A percentile compares a stretch with the other conserved stretches of the same genome.
Conservation (phyloP, 2,329 filamentous ascomycete genomes). For the Xylariaceae sp. region DNA sequence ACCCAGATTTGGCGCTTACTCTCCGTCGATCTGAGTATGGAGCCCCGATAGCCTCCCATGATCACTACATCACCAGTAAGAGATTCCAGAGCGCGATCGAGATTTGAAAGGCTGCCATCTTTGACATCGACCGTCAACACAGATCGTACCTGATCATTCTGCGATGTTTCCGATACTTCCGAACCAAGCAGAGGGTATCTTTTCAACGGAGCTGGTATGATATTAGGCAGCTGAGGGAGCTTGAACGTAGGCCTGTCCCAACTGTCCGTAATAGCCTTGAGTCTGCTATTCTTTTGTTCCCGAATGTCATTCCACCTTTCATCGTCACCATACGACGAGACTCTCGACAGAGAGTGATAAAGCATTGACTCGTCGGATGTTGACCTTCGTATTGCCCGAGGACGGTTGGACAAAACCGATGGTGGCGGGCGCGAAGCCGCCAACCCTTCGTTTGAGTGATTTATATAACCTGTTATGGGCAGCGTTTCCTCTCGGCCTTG, state of each 20-base stretch:
- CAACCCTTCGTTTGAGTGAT: conserved; percentile 20
- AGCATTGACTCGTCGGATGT: conserved; percentile 82
- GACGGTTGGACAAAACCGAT: conserved; percentile 32
- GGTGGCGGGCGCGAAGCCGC: conserved; percentile 33
- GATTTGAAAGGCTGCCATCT: conserved; percentile 41
- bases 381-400: conserved; percentile 58
- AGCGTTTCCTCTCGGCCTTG: conserved; percentile 20
- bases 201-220: conserved; percentile 47
- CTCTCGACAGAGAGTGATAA: conserved; percentile 75
- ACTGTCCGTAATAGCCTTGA: conserved; percentile 90
- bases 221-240: conserved; percentile 66
- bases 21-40: conserved; percentile 82
- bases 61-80: conserved; percentile 86
- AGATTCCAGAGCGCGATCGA: conserved; percentile 65
- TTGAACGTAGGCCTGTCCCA: conserved; percentile 80
- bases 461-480: conserved; percentile 5
- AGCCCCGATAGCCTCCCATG: conserved; percentile 89
- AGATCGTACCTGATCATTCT: conserved; percentile 24
- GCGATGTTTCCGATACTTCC: conserved; percentile 31
- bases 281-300: conserved; percentile 84
- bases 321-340: conserved; percentile 85
- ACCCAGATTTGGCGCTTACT: conserved; percentile 91
- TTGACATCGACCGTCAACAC: conserved; percentile 33
- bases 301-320: conserved; percentile 79
- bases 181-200: conserved; percentile 32